Evolutionary conservation across 2,329 filamentous ascomycete genomes (phyloP), one percentile per base, ranked within the genome.

Genomic region (Triangularia verruculosa): DNA sequence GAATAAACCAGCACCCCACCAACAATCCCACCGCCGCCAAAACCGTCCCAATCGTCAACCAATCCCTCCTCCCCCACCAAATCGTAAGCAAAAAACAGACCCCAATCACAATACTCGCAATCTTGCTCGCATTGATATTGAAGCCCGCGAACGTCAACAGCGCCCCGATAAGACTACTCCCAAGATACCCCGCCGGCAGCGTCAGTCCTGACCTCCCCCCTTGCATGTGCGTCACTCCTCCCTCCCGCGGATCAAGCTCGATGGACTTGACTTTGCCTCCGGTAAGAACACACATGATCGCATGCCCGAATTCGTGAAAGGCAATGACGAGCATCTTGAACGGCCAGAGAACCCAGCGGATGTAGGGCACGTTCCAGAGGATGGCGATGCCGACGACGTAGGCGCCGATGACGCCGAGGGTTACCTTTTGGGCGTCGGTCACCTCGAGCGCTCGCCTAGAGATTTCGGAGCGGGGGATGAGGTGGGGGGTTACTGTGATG

Each of bases 251-350:
- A 72, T 92, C 88, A 22, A 92, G 83, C 22, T 84, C 88, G 71
- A 93, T 92, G 43, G 86, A 89, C 72, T 91, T 86, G 68, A 93
- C 90, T 61, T 79, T 82, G 4, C 90, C 90, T 61, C 90, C 90
- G 0, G 90, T 93, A 64, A 87, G 84, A 67, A 88, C 83, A 43
- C 89, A 89, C 1, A 86, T 86, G 70, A 92, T 84, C 57, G 90
- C 90, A 76, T 93, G 90, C 12, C 89, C 86, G 72, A 93, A 88
- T 69, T 93, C 90, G 77, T 93, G 90, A 75, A 93, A 93, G 39
- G 90, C 90, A 67, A 93, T 93, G 59, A 91, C 89, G 20, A 93
- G 83, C 90, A 93, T 92, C 87, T 93, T 93, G 79, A 93, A 93
- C 3, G 90, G 90, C 90, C 90, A 93, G 34, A 93, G 78, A 1